Conservation (phyloP, 345 rosid species). For the Lumnitzera littorea region DNA sequence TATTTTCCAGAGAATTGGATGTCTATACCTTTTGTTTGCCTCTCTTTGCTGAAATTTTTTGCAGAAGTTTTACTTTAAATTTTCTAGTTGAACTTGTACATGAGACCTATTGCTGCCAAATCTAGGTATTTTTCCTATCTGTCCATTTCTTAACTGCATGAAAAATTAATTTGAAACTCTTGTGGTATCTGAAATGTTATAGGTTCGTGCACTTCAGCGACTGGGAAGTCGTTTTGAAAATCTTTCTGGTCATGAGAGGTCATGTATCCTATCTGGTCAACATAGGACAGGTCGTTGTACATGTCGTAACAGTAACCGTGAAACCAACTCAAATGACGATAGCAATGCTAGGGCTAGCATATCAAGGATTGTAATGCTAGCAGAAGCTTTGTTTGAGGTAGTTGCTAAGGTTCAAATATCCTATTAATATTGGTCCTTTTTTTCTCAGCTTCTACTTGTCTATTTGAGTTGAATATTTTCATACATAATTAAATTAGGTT, state of each 20-base stretch:
- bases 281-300: slow-evolving; percentile 81
- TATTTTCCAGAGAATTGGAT: too few relatives aligned
- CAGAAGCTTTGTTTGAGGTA: slow-evolving; percentile 98
- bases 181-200: slow-evolving; percentile 7
- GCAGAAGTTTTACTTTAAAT: too few relatives aligned
- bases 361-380: slow-evolving; percentile 95
- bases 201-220: slow-evolving; percentile 96
- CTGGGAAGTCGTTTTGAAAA: slow-evolving; percentile 88
- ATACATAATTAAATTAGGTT: slow-evolving; percentile 46
- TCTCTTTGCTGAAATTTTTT: not conserved
- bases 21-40: too few relatives aligned
- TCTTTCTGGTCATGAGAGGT: slow-evolving; percentile 77
- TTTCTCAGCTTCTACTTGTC: slow-evolving; percentile 1
- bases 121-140: not conserved
- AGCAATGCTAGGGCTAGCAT: slow-evolving; percentile 86
- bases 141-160: not conserved
- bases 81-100: too few relatives aligned
- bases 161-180: slow-evolving; percentile 7
- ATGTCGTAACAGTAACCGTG: slow-evolving; percentile 52
- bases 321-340: slow-evolving; percentile 50
- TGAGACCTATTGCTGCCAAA: not conserved
- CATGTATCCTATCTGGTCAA: slow-evolving; percentile 84
- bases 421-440: not conserved
- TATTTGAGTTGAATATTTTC: slow-evolving; percentile 22
- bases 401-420: slow-evolving; percentile 3